These are phyloP conservation scores for Peniophora sp. DNA, from an alignment of 1,284 basidiomycete genomes.

Conservation along the genomic window DNA sequence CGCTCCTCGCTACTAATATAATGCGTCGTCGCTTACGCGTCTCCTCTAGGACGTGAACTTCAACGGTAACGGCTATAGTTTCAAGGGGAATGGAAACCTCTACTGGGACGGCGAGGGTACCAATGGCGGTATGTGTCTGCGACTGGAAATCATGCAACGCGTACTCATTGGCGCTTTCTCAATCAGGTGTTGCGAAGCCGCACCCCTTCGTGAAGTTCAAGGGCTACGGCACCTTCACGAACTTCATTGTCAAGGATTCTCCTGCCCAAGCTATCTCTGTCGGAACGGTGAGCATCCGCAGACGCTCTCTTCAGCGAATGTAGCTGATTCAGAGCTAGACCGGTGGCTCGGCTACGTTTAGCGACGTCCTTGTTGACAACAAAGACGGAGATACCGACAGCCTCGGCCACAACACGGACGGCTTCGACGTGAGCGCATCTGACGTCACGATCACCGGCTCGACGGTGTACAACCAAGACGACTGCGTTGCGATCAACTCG, in stretches of 20 bases:
- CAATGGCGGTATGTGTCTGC: constrained; percentile 20
- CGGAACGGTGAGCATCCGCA: no score
- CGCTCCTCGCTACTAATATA: no score
- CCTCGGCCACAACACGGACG: constrained; percentile 40
- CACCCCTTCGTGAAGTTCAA: constrained; percentile 36
- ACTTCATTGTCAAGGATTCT: constrained; percentile 26
- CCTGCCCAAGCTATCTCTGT: no score
- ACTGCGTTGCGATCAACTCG: constrained; percentile 54
- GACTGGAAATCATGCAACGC: no score
- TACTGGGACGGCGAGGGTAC: constrained; percentile 29
- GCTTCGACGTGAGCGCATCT: constrained; percentile 39
- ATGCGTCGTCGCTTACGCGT: no score
- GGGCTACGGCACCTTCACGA: constrained; percentile 40
- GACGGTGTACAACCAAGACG: constrained; percentile 37
- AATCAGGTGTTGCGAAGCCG: constrained; percentile 23
- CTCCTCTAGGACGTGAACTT: constrained; percentile 12
- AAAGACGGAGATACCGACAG: constrained; percentile 27
- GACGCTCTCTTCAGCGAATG: no score
- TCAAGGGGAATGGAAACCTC: constrained; percentile 27
- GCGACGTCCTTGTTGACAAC: constrained; percentile 32
- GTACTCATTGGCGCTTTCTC: no score
- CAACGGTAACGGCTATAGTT: constrained; percentile 31
- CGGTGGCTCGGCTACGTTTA: constrained; percentile 2
- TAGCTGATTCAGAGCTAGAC: no score
- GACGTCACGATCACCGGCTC: constrained; percentile 35